Conservation (phyloP, 2,329 filamentous ascomycete genomes). For the Monilinia fructigena region DNA sequence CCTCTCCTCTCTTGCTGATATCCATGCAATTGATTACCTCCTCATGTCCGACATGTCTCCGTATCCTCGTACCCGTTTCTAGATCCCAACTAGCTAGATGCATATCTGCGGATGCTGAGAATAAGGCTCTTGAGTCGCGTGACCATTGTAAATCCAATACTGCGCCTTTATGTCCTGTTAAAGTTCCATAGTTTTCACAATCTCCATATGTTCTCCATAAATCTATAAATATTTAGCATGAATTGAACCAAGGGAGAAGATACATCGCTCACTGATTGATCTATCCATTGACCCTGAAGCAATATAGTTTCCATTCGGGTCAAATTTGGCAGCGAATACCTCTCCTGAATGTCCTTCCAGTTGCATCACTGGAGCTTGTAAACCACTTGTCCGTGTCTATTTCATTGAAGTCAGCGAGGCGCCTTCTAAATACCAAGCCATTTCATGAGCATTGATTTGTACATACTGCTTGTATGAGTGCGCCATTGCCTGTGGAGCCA, state of each 20-base stretch:
- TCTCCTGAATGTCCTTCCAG: conserved; percentile 80
- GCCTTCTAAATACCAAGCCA: conserved; percentile 19
- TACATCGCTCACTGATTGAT: conserved; percentile 68
- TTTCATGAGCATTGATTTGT: conserved; percentile 15
- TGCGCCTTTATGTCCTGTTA: conserved; percentile 88
- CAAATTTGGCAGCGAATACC: conserved; percentile 87
- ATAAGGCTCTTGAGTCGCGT: conserved; percentile 85
- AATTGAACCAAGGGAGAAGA: conserved; percentile 25
- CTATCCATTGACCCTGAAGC: conserved; percentile 96
- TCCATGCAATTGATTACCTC: conserved; percentile 94
- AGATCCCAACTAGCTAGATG: conserved; percentile 93
- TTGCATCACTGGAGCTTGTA: conserved; percentile 93
- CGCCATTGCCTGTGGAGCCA: conserved; percentile 56
- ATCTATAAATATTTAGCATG: conserved; percentile 52
- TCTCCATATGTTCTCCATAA: conserved; percentile 91
- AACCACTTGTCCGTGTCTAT: conserved; percentile 75
- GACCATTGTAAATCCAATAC: conserved; percentile 95
- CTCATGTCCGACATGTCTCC: conserved; percentile 88
- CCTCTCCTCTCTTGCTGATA: conserved; percentile 84
- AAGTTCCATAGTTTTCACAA: conserved; percentile 89
- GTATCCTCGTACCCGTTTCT: conserved; percentile 87
- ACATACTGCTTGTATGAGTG: conserved; percentile 66
- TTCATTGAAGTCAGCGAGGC: conserved; percentile 31
- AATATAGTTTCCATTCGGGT: conserved; percentile 82
- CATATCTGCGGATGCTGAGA: conserved; percentile 90